Evolutionary conservation across 2,329 filamentous ascomycete species (phyloP), one percentile per base, ranked within the genome.

Genomic region (Paecilomyces niveus): DNA sequence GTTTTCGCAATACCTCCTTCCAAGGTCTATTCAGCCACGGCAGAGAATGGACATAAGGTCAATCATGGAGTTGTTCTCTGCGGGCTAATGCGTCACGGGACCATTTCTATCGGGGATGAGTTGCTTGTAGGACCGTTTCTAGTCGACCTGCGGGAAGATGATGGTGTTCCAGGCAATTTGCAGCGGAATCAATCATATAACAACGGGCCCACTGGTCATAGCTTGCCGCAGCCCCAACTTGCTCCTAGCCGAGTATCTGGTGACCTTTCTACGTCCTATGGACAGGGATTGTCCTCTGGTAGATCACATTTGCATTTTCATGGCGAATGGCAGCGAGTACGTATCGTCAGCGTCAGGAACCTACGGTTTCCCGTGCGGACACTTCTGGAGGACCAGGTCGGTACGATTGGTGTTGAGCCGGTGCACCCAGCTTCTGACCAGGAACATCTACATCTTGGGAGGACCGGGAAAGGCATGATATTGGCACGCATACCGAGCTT

Each of bases 291-390:
- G 45, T 58, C 68, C 31, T 63, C 65, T 9, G 68, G 64, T 74
- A 82, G 35, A 70, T 83, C 49, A 76, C 81, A 6, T 79, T 81
- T 21, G 81, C 81, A 13, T 70, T 78, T 78, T 76, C 66, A 84
- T 80, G 63, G 84, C 81, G 87, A 90, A 72, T 97, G 93, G 93
- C 86, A 90, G 62, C 81, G 81, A 24, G 91, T 93, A 5, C 86
- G 83, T 51, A 85, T 97, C 56, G 87, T 90, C 52, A 97, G 92
- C 65, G 87, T 97, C 51, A 88, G 93, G 22, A 96, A 96, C 65
- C 79, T 99, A 8, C 85, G 93, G 4, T 79, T 97, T 2, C 90
- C 93, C 0, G 92, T 97, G 0, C 85, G 85, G 53, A 85, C 82
- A 0, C 81, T 97, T 7, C 82, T 87, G 55, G 82, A 87, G 15